Evolutionary conservation across 345 rosid species (phyloP), one percentile per base, ranked within the genome.

Genomic region (Acer yangbiense): DNA sequence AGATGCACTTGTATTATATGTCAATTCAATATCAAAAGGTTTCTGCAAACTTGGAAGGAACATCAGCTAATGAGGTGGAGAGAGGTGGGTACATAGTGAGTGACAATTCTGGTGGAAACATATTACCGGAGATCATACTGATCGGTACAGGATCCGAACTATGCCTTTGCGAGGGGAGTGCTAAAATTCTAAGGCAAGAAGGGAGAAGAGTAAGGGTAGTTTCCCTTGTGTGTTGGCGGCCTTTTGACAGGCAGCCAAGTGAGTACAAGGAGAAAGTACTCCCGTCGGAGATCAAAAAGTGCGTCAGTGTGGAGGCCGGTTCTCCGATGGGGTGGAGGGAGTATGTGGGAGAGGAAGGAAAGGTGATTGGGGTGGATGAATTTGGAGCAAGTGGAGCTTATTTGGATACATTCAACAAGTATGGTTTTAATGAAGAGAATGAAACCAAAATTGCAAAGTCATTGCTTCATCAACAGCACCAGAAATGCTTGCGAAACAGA

Each of bases 101-200:
- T 6, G 87, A 86, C 70, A 81, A 79, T 68, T 83, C 82, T 2
- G 68, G 74, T 2, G 67, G 50, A 10, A 10, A 43, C 9, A 69
- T 66, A 1, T 16, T 64, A 21, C 85, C 85, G 0, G 85, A 82
- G 65, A 63, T 86, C 9, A 83, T 83, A 43, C 18, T 86, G 58
- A 81, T 83, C 3, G 83, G 89, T 1, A 86, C 89, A 0, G 89
- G 89, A 25, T 60, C 86, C 0, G 86, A 86, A 44, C 77, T 81
- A 35, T 71, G 70, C 50, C 72, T 83, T 10, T 77, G 81, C 5
- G 85, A 76, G 64, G 70, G 25, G 46, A 68, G 68, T 3, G 81
- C 80, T 1, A 69, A 43, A 68, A 63, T 12, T 13, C 69, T 79
- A n/a, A 81, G 89, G 74, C 66, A 83, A 23, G 82, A 78, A 21